Evolutionary conservation across 2,329 filamentous ascomycete species (phyloP), one percentile per base, ranked within the genome.

Genomic region (Aureobasidium sp.): DNA sequence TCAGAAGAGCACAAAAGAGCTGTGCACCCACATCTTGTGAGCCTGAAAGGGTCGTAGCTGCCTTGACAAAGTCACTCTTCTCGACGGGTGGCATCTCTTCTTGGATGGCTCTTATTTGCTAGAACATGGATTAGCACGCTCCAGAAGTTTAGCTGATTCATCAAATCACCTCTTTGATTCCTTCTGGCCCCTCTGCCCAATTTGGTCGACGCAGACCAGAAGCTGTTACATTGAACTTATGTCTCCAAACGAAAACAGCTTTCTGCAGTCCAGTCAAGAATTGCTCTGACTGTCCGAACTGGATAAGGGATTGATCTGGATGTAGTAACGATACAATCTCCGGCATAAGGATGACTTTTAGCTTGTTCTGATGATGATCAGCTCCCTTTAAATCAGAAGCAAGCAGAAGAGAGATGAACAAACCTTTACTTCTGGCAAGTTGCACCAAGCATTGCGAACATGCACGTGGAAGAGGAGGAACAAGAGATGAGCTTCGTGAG

Each of bases 21-120:
- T 97, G 92, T 1, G 91, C 89, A 0, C 92, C 94, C 10, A 95
- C 81, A 72, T 99, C 94, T 65, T 92, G 85, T 9, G 93, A 97
- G 0, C 93, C 95, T 65, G 85, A 79, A 21, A 96, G 74, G 5
- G 76, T 82, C 63, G 78, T 81, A 0, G 92, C 90, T 34, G 89
- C 86, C 41, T 80, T 79, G 4, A 82, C 79, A 68, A 97, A 97
- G 65, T 95, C 90, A 0, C 80, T 76, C 62, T 82, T 86, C 32
- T 91, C 88, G 53, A 88, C 74, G 25, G 85, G 82, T 1, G 84
- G 79, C 61, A 45, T 55, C 60, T 32, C 48, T 21, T 61, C 53
- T 27, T 51, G 57, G 7, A 62, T 63, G 10, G 42, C 30, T 16
- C 29, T 34, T n/a, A 62, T 59, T 57, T 64, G 57, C 57, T 57